Evolutionary conservation across 2,329 filamentous ascomycete genomes (phyloP).

Genomic region (Alternaria viburni): DNA sequence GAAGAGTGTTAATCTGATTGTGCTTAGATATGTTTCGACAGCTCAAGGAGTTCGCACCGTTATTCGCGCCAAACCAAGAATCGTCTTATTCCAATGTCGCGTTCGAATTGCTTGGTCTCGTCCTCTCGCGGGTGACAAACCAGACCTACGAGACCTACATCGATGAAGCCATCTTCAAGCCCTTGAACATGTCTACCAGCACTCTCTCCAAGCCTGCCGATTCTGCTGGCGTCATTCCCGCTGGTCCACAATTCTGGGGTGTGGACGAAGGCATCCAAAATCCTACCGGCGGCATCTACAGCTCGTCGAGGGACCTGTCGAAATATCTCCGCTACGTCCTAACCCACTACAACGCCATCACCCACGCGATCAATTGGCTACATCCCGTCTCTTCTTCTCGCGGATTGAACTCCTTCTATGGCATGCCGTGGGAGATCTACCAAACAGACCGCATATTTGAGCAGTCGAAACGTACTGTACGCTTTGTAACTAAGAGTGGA

Average conservation of each 20-base stretch:
- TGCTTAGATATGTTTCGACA: conserved; percentile 40
- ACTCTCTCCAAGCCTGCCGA: conserved; percentile 39
- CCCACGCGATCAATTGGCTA: conserved; percentile 53
- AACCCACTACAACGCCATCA: conserved; percentile 51
- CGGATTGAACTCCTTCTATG: conserved; percentile 51
- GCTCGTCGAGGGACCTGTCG: conserved; percentile 50
- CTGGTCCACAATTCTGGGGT: conserved; percentile 49
- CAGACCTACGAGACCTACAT: conserved; percentile 49
- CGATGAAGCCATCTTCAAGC: conserved; percentile 48
- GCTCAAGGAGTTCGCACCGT: conserved; percentile 38
- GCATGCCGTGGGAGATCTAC: conserved; percentile 58
- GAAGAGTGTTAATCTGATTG: conserved; percentile 3
- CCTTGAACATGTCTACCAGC: conserved; percentile 42
- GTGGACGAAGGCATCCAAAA: conserved; percentile 51
- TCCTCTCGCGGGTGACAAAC: conserved; percentile 47
- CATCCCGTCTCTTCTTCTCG: conserved; percentile 48
- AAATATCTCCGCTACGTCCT: conserved; percentile 53
- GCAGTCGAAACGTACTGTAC: conserved; percentile 47
- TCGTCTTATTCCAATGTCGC: conserved; percentile 53
- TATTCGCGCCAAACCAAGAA: conserved; percentile 53
- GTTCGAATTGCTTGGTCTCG: conserved; percentile 52
- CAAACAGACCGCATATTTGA: conserved; percentile 49
- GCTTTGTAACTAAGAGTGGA: conserved; percentile 55
- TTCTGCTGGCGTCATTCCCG: conserved; percentile 49
- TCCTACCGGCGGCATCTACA: conserved; percentile 55